Conservation (phyloP, 1,139 yeast species). For the Pichia sp. region DNA sequence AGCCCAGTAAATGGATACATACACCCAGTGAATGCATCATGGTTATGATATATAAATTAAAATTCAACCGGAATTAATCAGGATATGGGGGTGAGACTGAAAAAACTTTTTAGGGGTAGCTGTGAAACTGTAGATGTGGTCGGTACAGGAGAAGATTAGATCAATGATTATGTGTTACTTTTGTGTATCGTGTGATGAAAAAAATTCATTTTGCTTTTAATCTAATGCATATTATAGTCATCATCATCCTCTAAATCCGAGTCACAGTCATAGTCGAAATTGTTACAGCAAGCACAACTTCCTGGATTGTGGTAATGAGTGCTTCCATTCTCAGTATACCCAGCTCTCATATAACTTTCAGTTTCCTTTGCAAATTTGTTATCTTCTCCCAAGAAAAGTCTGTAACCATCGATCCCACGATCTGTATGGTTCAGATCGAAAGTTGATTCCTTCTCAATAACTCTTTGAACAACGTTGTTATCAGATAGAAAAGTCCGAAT, state of each 20-base stretch:
- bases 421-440: constrained; percentile 26
- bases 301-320: constrained; percentile 20
- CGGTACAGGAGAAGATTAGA: too few relatives aligned
- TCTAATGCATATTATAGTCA: constrained; percentile 11
- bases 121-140: too few relatives aligned
- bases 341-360: constrained; percentile 35
- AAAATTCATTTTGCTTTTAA: too few relatives aligned
- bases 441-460: constrained; percentile 26
- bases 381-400: constrained; percentile 23
- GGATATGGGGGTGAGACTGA: neutral
- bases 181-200: too few relatives aligned
- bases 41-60: neutral
- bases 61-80: neutral
- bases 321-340: constrained; percentile 23
- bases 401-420: constrained; percentile 32
- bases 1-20: constrained; percentile 3
- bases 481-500: constrained; percentile 28
- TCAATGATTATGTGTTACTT: too few relatives aligned
- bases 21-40: neutral
- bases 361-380: constrained; percentile 32
- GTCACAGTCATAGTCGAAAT: constrained; percentile 21
- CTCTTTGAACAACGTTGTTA: constrained; percentile 24
- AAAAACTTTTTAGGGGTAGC: too few relatives aligned
- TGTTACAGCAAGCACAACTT: constrained; percentile 7
- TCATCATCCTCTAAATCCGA: constrained; percentile 24